Evolutionary conservation across 73 alveolate species (phyloP).

Genomic region (Tetrahymena borealis): DNA sequence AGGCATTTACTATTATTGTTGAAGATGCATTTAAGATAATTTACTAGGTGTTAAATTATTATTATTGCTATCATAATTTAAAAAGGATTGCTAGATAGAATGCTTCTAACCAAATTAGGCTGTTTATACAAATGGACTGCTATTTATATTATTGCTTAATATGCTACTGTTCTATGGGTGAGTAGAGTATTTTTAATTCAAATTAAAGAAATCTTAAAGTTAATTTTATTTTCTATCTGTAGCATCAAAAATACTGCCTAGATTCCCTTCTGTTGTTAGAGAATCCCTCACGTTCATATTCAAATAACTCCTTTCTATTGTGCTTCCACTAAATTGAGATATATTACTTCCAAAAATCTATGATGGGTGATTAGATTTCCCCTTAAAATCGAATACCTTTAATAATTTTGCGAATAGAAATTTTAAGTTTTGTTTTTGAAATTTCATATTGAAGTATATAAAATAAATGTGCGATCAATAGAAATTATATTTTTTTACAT

Average conservation of each 20-base stretch:
- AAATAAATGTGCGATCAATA: too few relatives aligned
- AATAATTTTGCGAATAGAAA: not conserved
- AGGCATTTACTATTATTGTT: not conserved
- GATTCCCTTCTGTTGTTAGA: not conserved
- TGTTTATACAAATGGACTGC: not conserved
- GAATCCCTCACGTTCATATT: not conserved
- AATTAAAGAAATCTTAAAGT: not conserved
- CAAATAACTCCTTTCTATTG: not conserved
- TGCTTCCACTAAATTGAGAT: not conserved
- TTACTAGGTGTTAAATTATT: not conserved
- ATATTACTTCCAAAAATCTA: not conserved
- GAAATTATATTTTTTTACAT: not conserved
- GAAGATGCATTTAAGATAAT: not conserved
- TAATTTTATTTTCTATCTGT: not conserved
- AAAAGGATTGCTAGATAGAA: not conserved
- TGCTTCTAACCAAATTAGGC: not conserved
- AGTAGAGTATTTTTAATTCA: not conserved
- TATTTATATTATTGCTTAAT: not conserved
- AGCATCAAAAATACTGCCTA: not conserved
- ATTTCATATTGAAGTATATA: too few relatives aligned
- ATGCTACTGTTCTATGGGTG: not conserved
- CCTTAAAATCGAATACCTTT: not conserved
- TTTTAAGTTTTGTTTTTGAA: not conserved
- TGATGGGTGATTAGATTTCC: not conserved
- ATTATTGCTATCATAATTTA: not conserved